These are phyloP conservation scores for Leishmania gerbilli DNA, from an alignment of 208 protist species.

Conservation along the genomic window DNA sequence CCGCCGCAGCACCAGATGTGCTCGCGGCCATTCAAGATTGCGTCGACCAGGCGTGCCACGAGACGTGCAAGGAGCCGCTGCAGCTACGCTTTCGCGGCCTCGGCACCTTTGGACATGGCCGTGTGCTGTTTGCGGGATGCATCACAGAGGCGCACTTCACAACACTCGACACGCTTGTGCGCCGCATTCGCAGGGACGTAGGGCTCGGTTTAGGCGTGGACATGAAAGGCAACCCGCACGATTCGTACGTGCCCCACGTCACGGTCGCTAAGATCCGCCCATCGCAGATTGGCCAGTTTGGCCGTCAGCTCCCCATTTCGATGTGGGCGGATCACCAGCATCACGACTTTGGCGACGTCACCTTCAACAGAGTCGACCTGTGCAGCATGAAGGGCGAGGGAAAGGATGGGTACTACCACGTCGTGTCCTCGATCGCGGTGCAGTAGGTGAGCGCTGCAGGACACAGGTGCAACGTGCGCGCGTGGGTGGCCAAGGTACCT, in stretches of 20 bases:
- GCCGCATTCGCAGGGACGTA: slow-evolving; percentile 49
- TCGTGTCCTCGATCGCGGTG: slow-evolving; percentile 35
- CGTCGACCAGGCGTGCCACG: slow-evolving; percentile 47
- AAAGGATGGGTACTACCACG: slow-evolving; percentile 73
- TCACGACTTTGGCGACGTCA: slow-evolving; percentile 86
- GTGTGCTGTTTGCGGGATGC: slow-evolving; percentile 79
- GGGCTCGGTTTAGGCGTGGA: slow-evolving; percentile 64
- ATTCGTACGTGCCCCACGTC: slow-evolving; percentile 89
- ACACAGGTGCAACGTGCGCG: background rate
- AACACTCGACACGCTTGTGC: slow-evolving; percentile 61
- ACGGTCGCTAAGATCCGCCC: slow-evolving; percentile 85
- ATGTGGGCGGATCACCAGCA: slow-evolving; percentile 77
- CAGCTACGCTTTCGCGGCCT: slow-evolving; percentile 80
- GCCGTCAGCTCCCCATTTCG: slow-evolving; percentile 51
- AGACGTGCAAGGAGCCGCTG: slow-evolving; percentile 46
- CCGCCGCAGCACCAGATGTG: slow-evolving; percentile 6
- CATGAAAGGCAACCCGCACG: slow-evolving; percentile 88
- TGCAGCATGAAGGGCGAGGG: slow-evolving; percentile 71
- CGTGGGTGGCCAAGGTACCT: background rate
- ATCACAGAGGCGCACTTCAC: slow-evolving; percentile 65
- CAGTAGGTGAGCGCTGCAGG: background rate
- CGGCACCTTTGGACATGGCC: slow-evolving; percentile 77
- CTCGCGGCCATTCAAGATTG: slow-evolving; percentile 41
- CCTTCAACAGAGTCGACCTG: slow-evolving; percentile 65
- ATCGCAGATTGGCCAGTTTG: slow-evolving; percentile 48